Evolutionary conservation across 805 yeast species (phyloP), one percentile per base, ranked within the genome.

Genomic region (Metschnikowia lunata): DNA sequence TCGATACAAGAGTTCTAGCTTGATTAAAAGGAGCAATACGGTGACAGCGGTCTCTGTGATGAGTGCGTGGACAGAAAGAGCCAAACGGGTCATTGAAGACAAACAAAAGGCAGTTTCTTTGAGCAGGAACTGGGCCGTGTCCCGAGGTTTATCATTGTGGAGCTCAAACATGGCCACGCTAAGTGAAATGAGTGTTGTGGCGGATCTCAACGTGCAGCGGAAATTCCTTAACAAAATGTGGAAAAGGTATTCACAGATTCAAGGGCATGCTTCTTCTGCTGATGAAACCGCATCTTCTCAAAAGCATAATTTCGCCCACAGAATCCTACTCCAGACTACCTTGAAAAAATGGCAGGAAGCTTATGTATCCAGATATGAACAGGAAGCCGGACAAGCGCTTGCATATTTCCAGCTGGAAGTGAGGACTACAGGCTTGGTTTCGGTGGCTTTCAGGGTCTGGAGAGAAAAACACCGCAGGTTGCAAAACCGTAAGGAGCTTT

Each of bases 271-370:
- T 9, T 10, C 28, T 0, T 32, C 10, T 8, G 37, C 39, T 2
- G 35, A 35, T 23, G 15, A 36, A 9, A 4, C 26, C 2, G 37
- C 29, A 4, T 33, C 28, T 28, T 7, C 8, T 15, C 26, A 29
- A 10, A 26, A 15, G 3, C 36, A n/a, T 26, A 35, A 11, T n/a
- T 14, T 36, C 15, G 11, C 13, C 11, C 38, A 40, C n/a, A 32
- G 33, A 18, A 7, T 47, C 14, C 32, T 30, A 7, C 23, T 47
- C 8, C 31, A 37, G 23, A 27, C 34, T 4, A 39, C 36, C 4
- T 31, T 45, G 40, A 32, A 10, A 27, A 48, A 45, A 26, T 69
- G 74, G 74, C 57, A 57, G 36, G 32, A 42, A 0, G 40, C 41
- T 2, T 60, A 58, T 42, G 50, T 52, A 5, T 30, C 35, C 9